phyloP scores from a whole-genome alignment of 2,329 filamentous ascomycete species.

The Aspergillus brasiliensis region DNA sequence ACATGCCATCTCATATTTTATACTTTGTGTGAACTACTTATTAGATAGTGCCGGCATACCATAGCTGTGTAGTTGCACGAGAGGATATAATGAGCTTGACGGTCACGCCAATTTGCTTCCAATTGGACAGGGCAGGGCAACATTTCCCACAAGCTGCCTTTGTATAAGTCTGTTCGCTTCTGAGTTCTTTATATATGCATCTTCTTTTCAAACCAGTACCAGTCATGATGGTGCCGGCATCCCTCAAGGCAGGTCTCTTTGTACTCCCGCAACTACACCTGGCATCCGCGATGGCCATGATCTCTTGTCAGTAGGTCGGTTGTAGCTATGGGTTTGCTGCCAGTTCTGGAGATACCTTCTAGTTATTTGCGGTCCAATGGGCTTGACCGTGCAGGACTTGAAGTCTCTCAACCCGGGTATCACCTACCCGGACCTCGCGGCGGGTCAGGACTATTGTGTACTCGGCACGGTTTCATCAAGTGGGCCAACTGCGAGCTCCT shows the following conservation, averaged over 20 bases:
- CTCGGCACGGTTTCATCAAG: slow-evolving; percentile 7
- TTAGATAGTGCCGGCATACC: not conserved
- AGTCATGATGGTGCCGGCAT: not conserved
- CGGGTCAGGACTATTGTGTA: slow-evolving; percentile 14
- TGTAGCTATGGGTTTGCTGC: slow-evolving; percentile 15
- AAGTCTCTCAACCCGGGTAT: slow-evolving; percentile 29
- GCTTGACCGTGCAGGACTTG: slow-evolving; percentile 22
- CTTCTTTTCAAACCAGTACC: not conserved
- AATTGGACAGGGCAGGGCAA: not conserved
- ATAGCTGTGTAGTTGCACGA: not conserved
- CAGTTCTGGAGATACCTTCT: slow-evolving; percentile 29
- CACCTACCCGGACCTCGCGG: slow-evolving; percentile 24
- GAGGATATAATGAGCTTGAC: not conserved
- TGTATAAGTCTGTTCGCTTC: not conserved
- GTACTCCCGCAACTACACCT: slow-evolving; percentile 8
- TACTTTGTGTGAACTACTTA: no score
- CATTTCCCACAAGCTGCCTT: not conserved
- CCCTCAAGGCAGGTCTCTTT: not conserved
- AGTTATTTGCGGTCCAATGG: slow-evolving; percentile 27
- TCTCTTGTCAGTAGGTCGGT: slow-evolving; percentile 1
- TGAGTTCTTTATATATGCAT: not conserved
- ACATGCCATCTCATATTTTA: not conserved
- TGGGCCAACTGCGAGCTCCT: not conserved
- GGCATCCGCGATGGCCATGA: not conserved
- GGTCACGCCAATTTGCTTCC: not conserved